Evolutionary conservation across 805 yeast species (phyloP).

Genomic region (Yarrowia phangngaensis): DNA sequence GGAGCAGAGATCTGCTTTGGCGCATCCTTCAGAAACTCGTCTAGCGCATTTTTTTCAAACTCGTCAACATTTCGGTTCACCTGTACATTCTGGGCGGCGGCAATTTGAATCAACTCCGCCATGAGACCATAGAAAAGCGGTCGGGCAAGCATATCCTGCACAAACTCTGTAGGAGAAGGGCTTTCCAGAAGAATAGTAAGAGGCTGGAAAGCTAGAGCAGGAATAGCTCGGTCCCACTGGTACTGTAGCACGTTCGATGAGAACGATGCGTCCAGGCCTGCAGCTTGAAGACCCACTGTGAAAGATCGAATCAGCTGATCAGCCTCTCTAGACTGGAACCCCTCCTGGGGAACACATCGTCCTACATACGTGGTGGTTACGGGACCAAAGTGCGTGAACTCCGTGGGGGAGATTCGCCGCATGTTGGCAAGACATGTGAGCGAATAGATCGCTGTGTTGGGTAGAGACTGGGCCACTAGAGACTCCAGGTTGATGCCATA

Average conservation of each 20-base stretch:
- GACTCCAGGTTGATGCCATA: slow-evolving; percentile 28
- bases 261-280: slow-evolving; percentile 31
- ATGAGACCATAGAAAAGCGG: slow-evolving; percentile 80
- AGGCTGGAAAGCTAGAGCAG: slow-evolving; percentile 74
- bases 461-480: slow-evolving; percentile 28
- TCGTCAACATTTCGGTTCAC: slow-evolving; percentile 58
- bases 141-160: slow-evolving; percentile 70
- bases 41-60: slow-evolving; percentile 13
- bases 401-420: slow-evolving; percentile 25
- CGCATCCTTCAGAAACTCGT: slow-evolving; percentile 13
- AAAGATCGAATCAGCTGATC: slow-evolving; percentile 27
- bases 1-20: slow-evolving; percentile 1
- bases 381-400: slow-evolving; percentile 25
- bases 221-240: slow-evolving; percentile 83
- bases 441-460: slow-evolving; percentile 30
- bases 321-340: slow-evolving; percentile 12
- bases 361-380: slow-evolving; percentile 16
- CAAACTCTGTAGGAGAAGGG: slow-evolving; percentile 56
- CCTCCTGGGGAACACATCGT: slow-evolving; percentile 23
- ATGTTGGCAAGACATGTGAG: slow-evolving; percentile 28
- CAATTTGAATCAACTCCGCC: slow-evolving; percentile 65
- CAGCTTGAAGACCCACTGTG: slow-evolving; percentile 29
- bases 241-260: slow-evolving; percentile 34
- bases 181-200: slow-evolving; percentile 69
- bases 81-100: slow-evolving; percentile 48